phyloP scores from a whole-genome alignment of 2,329 filamentous ascomycete species.

The Exophiala alcalophila region DNA sequence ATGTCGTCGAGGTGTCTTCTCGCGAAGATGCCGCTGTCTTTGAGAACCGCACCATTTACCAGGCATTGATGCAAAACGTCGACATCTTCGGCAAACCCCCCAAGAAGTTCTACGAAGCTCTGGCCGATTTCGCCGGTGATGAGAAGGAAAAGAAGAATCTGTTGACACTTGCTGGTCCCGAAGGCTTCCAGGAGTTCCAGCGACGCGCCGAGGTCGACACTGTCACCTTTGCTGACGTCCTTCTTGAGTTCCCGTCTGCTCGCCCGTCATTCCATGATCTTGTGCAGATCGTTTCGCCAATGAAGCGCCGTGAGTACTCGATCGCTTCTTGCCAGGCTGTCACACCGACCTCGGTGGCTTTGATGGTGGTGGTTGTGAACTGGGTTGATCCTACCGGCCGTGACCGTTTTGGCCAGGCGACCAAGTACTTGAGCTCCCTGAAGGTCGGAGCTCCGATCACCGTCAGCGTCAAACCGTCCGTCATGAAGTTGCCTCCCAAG shows the following conservation, averaged over 20 bases:
- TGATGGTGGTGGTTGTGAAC: conserved; percentile 96
- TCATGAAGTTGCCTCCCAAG: conserved; percentile 93
- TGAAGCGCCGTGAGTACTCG: conserved; percentile 98
- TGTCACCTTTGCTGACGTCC: conserved; percentile 82
- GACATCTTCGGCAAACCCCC: conserved; percentile 96
- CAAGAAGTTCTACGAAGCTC: conserved; percentile 94
- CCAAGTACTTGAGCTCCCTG: conserved; percentile 78
- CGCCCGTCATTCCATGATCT: conserved; percentile 87
- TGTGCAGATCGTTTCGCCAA: conserved; percentile 77
- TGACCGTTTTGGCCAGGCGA: conserved; percentile 88
- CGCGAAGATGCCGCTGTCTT: conserved; percentile 71
- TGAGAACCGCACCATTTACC: conserved; percentile 89
- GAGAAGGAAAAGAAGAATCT: conserved; percentile 79
- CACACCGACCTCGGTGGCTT: conserved; percentile 79
- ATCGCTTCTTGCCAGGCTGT: conserved; percentile 97
- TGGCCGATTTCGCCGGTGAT: conserved; percentile 81
- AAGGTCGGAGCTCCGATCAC: conserved; percentile 75
- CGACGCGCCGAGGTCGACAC: conserved; percentile 86
- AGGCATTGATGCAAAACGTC: conserved; percentile 85
- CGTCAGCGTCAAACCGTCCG: conserved; percentile 92
- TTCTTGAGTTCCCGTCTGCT: conserved; percentile 85
- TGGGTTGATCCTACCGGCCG: conserved; percentile 89
- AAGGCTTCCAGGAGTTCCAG: conserved; percentile 89
- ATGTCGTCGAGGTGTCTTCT: conserved; percentile 86
- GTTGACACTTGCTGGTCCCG: conserved; percentile 69